A percentile compares a stretch with the other conserved stretches of the same genome.
Conservation (phyloP, 108 stramenopile species). For the Chaetoceros tenuissimus region DNA sequence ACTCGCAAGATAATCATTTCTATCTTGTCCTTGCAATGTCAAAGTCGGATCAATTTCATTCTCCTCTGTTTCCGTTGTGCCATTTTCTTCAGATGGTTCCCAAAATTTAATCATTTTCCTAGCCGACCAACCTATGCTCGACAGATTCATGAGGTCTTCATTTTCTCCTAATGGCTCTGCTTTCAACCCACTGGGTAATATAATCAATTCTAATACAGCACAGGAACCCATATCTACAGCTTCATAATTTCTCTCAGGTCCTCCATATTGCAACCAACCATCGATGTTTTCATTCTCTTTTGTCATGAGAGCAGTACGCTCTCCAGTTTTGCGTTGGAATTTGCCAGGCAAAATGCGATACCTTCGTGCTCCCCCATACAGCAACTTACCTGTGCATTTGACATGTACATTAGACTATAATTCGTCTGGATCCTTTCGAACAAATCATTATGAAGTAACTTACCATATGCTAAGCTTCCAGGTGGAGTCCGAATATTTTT, state of each 20-base stretch:
- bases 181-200: conserved; percentile 45
- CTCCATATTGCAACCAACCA: conserved; percentile 70
- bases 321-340: conserved; percentile 37
- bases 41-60: conserved; percentile 1
- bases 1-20: conserved; percentile 49
- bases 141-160: conserved; percentile 44
- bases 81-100: conserved; percentile 19
- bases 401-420: too few relatives aligned
- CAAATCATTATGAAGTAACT: too few relatives aligned
- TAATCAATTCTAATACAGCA: conserved; percentile 49
- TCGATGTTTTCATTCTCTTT: conserved; percentile 27
- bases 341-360: conserved; percentile 36
- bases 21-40: conserved; percentile 38
- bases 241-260: conserved; percentile 61
- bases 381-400: too few relatives aligned
- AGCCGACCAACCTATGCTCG: conserved; percentile 39
- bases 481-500: conserved; percentile 43
- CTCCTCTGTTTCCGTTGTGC: conserved; percentile 10
- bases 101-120: conserved; percentile 34
- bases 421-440: too few relatives aligned
- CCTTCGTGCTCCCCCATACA: conserved; percentile 67
- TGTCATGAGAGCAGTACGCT: conserved; percentile 23
- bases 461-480: conserved; percentile 54
- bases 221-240: conserved; percentile 67
- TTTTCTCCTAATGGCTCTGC: conserved; percentile 13